Evolutionary conservation across 2,329 filamentous ascomycete genomes (phyloP).

Genomic region (Elsinoe fawcettii): DNA sequence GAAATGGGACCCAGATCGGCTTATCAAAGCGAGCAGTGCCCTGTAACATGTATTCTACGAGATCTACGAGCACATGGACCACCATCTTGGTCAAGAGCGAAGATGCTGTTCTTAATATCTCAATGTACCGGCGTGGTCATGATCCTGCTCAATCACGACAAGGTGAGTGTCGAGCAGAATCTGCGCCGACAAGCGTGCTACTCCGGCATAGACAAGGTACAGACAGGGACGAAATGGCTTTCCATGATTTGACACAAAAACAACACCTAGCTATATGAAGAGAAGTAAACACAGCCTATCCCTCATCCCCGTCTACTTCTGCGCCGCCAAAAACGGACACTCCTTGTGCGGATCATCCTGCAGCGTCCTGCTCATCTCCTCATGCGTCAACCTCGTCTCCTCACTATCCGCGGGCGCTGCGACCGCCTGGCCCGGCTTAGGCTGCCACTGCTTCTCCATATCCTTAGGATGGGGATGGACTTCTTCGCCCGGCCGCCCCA

Average conservation of each 20-base stretch:
- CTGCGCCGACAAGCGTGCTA: background rate
- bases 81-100: too few species aligned
- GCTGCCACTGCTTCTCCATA: constrained; percentile 27
- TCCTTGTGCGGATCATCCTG: constrained; percentile 20
- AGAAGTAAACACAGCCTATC: too few species aligned
- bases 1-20: background rate
- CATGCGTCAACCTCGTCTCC: constrained; percentile 30
- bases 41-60: background rate
- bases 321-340: constrained; percentile 28
- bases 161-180: background rate
- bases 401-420: constrained; percentile 26
- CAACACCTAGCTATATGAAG: too few species aligned
- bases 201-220: too few species aligned
- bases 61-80: background rate
- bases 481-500: constrained; percentile 19
- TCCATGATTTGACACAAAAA: too few species aligned
- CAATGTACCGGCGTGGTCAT: background rate
- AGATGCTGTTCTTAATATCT: too few species aligned
- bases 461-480: constrained; percentile 31
- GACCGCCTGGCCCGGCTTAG: constrained; percentile 31
- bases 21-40: background rate
- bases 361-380: constrained; percentile 32
- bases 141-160: background rate
- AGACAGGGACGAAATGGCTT: too few species aligned
- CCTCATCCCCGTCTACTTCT: constrained; percentile 16